Conservation (phyloP, 192 early-diverging fungal species). For the Globomyces pollinis-pini region DNA sequence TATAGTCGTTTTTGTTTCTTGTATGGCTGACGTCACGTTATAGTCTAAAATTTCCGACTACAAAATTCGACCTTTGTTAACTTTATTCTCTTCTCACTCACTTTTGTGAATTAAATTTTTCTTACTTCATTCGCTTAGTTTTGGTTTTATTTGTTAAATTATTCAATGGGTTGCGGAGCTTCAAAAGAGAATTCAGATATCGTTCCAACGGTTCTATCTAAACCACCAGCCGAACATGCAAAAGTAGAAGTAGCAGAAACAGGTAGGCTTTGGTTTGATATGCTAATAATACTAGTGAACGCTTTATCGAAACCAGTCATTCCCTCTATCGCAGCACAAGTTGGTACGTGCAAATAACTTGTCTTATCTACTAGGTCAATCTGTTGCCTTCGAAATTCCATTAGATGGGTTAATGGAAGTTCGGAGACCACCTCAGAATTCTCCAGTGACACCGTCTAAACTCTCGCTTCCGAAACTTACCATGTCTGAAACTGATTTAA, state of each 20-base stretch:
- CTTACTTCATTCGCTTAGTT: background rate
- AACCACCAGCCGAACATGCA: too few species aligned
- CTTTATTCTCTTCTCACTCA: background rate
- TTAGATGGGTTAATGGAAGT: constrained; percentile 22
- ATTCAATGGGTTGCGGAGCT: constrained; percentile 27
- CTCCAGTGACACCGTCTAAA: constrained; percentile 12
- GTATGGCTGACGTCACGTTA: background rate
- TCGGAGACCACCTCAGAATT: background rate
- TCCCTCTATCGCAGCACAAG: constrained; percentile 19
- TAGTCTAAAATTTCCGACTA: constrained; percentile 5
- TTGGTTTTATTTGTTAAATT: constrained; percentile 1
- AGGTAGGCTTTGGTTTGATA: background rate
- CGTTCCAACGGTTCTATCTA: constrained; percentile 13
- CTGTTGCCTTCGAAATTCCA: constrained; percentile 49
- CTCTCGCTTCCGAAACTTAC: constrained; percentile 32
- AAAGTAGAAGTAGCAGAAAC: background rate
- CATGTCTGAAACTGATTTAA: constrained; percentile 27
- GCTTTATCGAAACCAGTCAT: constrained; percentile 20
- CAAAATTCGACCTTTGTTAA: background rate
- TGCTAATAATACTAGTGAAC: background rate
- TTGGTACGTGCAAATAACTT: too few species aligned
- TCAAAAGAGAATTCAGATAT: constrained; percentile 19
- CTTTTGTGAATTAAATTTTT: background rate
- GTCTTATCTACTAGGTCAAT: too few species aligned
- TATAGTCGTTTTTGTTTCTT: background rate